A percentile compares a stretch with the other conserved stretches of the same genome.
Evolutionary conservation across 2,329 filamentous ascomycete genomes (phyloP).

Genomic region (Blastomyces gilchristii): DNA sequence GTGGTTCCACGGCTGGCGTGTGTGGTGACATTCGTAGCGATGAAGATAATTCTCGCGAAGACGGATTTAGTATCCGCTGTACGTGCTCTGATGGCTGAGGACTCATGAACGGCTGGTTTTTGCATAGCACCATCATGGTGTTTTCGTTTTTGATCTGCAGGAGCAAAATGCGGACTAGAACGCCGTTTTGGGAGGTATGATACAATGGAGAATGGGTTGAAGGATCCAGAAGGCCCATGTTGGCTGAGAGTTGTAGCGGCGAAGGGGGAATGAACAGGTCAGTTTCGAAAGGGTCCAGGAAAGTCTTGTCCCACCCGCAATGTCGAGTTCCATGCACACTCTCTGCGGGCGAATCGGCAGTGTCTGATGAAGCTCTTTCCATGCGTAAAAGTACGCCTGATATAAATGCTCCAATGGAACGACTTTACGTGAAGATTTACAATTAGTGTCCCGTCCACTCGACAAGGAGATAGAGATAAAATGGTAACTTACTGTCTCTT

Average conservation of each 20-base stretch:
- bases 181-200: neutral
- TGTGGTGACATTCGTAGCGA: neutral
- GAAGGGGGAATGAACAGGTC: neutral
- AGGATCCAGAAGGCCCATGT: neutral
- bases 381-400: slow-evolving; percentile 8
- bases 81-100: neutral
- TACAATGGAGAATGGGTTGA: neutral
- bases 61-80: neutral
- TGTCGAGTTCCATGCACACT: slow-evolving; percentile 1
- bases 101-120: slow-evolving; percentile 3
- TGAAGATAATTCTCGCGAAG: slow-evolving; percentile 4
- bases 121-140: neutral
- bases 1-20: neutral
- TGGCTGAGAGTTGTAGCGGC: neutral
- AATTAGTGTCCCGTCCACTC: neutral
- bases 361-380: slow-evolving; percentile 1
- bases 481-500: slow-evolving; percentile 7
- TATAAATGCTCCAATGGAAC: slow-evolving; percentile 10
- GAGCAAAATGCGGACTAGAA: slow-evolving; percentile 4
- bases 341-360: neutral
- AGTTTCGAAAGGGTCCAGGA: neutral
- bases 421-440: neutral
- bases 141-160: neutral
- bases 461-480: neutral
- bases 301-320: neutral